Conservation (phyloP, 2,329 filamentous ascomycete genomes). For the Penicillium crustosum region DNA sequence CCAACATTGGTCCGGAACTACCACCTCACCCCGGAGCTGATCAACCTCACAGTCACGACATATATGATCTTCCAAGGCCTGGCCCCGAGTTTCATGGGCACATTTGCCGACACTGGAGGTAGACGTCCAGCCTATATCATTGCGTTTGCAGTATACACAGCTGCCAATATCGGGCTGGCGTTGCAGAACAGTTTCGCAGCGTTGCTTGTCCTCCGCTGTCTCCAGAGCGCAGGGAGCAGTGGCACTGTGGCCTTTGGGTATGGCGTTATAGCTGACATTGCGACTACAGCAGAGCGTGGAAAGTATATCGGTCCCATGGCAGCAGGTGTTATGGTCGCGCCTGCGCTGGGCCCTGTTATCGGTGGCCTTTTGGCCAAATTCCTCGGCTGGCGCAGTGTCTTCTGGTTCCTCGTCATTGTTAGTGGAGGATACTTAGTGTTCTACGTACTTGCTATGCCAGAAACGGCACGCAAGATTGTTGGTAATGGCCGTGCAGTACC, state of each 20-base stretch:
- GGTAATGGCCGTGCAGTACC: conserved; percentile 31
- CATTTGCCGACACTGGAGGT: conserved; percentile 33
- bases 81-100: conserved; percentile 33
- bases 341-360: conserved; percentile 32
- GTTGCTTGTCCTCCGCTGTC: conserved; percentile 31
- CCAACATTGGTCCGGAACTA: conserved; percentile 24
- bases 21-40: conserved; percentile 18
- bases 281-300: conserved; percentile 32
- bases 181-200: conserved; percentile 32
- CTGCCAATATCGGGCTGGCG: conserved; percentile 35
- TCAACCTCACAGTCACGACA: conserved; percentile 34
- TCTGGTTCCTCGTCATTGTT: conserved; percentile 34
- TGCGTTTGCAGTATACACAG: conserved; percentile 30
- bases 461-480: conserved; percentile 37
- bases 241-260: conserved; percentile 32
- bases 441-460: conserved; percentile 28
- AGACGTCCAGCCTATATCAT: conserved; percentile 33
- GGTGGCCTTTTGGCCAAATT: conserved; percentile 29
- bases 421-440: conserved; percentile 21
- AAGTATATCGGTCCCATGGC: conserved; percentile 31
- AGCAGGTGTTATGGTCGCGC: conserved; percentile 26
- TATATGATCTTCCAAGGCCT: conserved; percentile 33
- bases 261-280: conserved; percentile 35
- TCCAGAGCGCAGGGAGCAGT: conserved; percentile 33
- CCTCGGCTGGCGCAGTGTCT: conserved; percentile 32